A percentile compares a stretch with the other conserved stretches of the same genome.
Evolutionary conservation across 2,329 filamentous ascomycete genomes (phyloP).

Genomic region (Fusarium sambucinum): DNA sequence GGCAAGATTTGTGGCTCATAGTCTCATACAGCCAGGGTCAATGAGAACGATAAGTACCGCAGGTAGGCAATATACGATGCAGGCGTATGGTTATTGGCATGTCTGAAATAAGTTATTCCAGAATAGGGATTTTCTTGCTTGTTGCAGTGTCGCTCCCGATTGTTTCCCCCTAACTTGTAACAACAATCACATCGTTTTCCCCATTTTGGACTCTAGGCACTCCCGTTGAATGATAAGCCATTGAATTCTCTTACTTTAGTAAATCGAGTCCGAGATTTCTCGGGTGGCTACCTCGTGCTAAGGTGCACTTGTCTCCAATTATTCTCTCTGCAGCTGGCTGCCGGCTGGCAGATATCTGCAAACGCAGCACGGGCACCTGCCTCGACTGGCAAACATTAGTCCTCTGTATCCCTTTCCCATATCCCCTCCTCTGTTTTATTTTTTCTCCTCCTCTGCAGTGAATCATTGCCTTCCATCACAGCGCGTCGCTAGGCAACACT

Average conservation of each 20-base stretch:
- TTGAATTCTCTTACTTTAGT: background rate
- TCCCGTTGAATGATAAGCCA: background rate
- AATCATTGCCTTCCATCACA: conserved; percentile 17
- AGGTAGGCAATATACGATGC: background rate
- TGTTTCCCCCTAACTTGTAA: background rate
- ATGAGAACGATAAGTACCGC: background rate
- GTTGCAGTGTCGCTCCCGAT: background rate
- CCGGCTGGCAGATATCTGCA: conserved; percentile 7
- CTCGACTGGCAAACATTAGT: conserved; percentile 8
- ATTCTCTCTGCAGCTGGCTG: conserved; percentile 8
- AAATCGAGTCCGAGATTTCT: background rate
- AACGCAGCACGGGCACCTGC: conserved; percentile 20
- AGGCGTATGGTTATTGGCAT: background rate
- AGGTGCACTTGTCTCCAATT: background rate
- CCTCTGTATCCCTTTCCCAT: background rate
- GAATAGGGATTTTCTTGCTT: background rate
- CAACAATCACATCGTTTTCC: background rate
- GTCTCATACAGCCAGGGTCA: background rate
- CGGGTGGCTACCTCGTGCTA: no score
- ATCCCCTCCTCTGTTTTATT: background rate
- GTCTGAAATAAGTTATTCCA: background rate
- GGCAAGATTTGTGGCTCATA: background rate
- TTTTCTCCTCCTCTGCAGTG: background rate
- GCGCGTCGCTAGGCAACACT: conserved; percentile 1
- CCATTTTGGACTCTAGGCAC: background rate